Percentiles rank a stretch among this genome's conserved stretches.
phyloP scores from a whole-genome alignment of 2,329 filamentous ascomycete genomes.

The Alternaria arbusti region DNA sequence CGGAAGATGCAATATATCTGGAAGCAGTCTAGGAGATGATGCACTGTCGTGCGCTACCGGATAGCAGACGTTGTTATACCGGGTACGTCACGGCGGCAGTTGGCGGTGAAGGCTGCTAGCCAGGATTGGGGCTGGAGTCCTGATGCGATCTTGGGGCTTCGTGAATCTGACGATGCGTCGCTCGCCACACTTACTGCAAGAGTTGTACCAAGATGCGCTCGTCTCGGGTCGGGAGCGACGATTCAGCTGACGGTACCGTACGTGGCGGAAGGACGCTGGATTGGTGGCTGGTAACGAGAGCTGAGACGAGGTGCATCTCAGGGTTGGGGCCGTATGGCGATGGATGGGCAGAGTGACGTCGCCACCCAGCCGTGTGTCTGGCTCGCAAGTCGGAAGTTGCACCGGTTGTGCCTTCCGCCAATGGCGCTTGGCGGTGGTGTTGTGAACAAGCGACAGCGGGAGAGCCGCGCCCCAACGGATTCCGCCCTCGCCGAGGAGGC shows the following conservation, averaged over 20 bases:
- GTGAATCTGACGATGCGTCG: constrained; percentile 11
- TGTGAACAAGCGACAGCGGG: constrained; percentile 17
- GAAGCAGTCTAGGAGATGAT: not conserved
- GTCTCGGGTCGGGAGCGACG: not conserved
- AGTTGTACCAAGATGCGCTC: not conserved
- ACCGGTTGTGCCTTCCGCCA: constrained; percentile 19
- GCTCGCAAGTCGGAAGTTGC: constrained; percentile 13
- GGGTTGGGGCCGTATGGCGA: not conserved
- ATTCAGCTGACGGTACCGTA: constrained; percentile 1
- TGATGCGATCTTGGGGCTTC: constrained; percentile 6
- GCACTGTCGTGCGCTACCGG: not conserved
- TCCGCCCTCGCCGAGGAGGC: constrained; percentile 9
- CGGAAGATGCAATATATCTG: not conserved
- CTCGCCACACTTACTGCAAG: constrained; percentile 32
- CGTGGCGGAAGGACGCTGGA: not conserved
- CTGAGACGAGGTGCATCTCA: not conserved
- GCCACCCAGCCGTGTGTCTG: constrained; percentile 9
- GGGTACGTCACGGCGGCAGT: constrained; percentile 2
- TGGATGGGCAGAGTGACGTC: constrained; percentile 12
- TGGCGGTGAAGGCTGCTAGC: constrained; percentile 18
- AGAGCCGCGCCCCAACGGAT: constrained; percentile 15
- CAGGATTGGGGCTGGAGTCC: constrained; percentile 19
- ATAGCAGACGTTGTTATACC: not conserved
- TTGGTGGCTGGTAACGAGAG: not conserved
- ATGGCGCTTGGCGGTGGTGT: constrained; percentile 20